Base-by-base conservation (phyloP, 148 eudicot genomes). In the Chenopodium album region DNA sequence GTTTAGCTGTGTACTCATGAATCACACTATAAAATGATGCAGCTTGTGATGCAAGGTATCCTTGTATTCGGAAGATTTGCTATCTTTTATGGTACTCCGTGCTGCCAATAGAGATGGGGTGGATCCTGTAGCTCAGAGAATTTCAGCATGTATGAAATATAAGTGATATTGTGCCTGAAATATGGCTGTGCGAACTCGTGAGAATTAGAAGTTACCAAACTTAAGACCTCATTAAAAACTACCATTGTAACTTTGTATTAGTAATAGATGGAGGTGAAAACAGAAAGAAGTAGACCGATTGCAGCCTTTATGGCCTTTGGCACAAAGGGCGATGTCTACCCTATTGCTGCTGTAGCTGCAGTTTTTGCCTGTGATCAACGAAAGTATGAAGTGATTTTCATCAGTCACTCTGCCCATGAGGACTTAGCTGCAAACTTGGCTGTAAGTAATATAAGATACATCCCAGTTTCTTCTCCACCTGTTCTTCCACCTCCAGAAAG, bases 251-350 rank as follows among this genome's bases (percentile, higher is more conserved):
- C 41, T 4, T 29, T 34, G 73, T 4, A 50, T 66, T 31, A 31
- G 23, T 56, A 8, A 76, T 6, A 77, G 32, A 80, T 78, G 81
- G 84, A 79, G 63, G 22, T 65, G 73, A 29, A 67, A 56, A 12
- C 52, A 29, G 81, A 84, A 87, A 88, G 92, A 82, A 87, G 76
- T 59, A 83, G 71, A 71, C 95, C 97, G 7, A 84, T 83, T 31
- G 97, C 98, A 70, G 88, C 79, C n/a, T 92, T 94, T 86, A 94
- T 94, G 98, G 97, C 93, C 78, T 96, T 96, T 76, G 99, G 99
- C 81, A 96, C 99, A 73, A 92, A 94, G 80, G 98, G 98, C 82
- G 99, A 94, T 76, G 91, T 92, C 75, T 85, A 91, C 63, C 99
- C 99, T 23, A 86, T 96, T 28, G 93, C 97, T 69, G 97, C 98